Percentiles rank a stretch among this genome's conserved stretches.
Conservation (phyloP, 192 early-diverging fungal genomes). For the Funneliformis geosporum region DNA sequence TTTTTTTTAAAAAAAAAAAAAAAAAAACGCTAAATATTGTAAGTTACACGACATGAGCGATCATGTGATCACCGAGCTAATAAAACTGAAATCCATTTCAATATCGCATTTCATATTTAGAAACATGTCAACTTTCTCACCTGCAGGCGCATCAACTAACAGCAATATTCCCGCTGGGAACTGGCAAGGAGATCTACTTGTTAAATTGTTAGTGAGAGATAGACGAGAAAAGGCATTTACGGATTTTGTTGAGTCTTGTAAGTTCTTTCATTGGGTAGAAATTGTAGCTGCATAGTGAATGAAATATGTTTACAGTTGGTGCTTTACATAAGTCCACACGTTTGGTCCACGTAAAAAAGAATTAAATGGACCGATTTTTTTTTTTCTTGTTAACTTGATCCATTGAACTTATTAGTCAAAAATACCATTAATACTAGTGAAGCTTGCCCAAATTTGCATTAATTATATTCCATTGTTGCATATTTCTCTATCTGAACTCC, state of each 20-base stretch:
- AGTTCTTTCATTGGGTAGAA: constrained; percentile 17
- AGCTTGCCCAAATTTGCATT: background rate
- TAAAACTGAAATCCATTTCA: background rate
- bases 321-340: background rate
- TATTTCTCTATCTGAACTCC: background rate
- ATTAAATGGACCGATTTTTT: background rate
- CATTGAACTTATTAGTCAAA: background rate
- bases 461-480: background rate
- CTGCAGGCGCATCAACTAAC: background rate
- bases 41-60: background rate
- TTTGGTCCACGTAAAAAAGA: background rate
- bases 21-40: too few species aligned
- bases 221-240: constrained; percentile 50
- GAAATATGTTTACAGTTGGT: background rate
- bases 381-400: background rate
- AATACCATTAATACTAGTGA: background rate
- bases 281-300: background rate
- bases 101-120: background rate
- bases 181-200: constrained; percentile 47
- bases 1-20: too few species aligned
- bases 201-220: constrained; percentile 45
- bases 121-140: background rate
- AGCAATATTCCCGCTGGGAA: constrained; percentile 1
- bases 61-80: background rate
- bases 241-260: constrained; percentile 53